Evolutionary conservation across 2,329 filamentous ascomycete genomes (phyloP).

Genomic region (Fusarium coicis): DNA sequence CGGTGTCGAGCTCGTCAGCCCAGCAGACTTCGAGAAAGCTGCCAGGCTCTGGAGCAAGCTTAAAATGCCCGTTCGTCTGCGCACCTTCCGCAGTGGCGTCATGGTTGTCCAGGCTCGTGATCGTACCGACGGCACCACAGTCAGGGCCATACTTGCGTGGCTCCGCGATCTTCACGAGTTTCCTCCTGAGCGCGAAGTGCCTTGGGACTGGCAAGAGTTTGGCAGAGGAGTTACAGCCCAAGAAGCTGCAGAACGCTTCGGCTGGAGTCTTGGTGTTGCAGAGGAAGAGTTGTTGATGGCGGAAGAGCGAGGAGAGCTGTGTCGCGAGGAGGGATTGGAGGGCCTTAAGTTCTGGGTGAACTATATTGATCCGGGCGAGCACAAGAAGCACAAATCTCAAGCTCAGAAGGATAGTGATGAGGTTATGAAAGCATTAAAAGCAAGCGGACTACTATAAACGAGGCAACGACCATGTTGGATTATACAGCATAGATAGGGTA

Average conservation of each 20-base stretch:
- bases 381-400: slow-evolving; percentile 44
- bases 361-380: slow-evolving; percentile 62
- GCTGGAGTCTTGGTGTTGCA: slow-evolving; percentile 97
- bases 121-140: slow-evolving; percentile 89
- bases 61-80: slow-evolving; percentile 84
- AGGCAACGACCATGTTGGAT: neutral
- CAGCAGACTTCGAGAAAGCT: slow-evolving; percentile 90
- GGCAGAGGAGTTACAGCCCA: slow-evolving; percentile 90
- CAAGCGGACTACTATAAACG: slow-evolving; percentile 49
- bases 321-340: slow-evolving; percentile 91
- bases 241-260: slow-evolving; percentile 88
- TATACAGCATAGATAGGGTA: slow-evolving; percentile 22
- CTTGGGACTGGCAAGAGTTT: slow-evolving; percentile 82
- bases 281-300: slow-evolving; percentile 97
- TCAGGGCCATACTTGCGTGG: slow-evolving; percentile 81
- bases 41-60: slow-evolving; percentile 88
- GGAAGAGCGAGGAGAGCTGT: slow-evolving; percentile 87
- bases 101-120: slow-evolving; percentile 91
- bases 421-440: slow-evolving; percentile 56
- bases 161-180: slow-evolving; percentile 76
- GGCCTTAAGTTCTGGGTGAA: slow-evolving; percentile 96
- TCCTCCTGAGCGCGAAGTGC: slow-evolving; percentile 70
- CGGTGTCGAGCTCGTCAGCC: slow-evolving; percentile 93
- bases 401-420: slow-evolving; percentile 52
- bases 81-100: slow-evolving; percentile 93